Percentiles rank a stretch among this genome's conserved stretches.
Evolutionary conservation across 2,329 filamentous ascomycete species (phyloP).

Genomic region (Ascochyta fabae): DNA sequence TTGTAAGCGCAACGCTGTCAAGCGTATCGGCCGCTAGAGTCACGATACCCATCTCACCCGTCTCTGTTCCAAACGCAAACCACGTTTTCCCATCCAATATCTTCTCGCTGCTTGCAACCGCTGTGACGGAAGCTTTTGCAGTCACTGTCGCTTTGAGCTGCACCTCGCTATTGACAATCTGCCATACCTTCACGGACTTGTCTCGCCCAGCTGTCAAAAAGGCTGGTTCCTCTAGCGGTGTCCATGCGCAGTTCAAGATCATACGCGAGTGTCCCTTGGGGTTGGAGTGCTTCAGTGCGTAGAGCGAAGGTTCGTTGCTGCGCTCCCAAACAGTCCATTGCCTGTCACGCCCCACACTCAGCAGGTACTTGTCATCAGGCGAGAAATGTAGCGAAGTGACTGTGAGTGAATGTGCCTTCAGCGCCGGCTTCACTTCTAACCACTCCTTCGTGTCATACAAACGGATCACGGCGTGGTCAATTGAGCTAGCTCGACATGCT

Average conservation of each 20-base stretch:
- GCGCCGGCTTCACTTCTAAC: slow-evolving; percentile 83
- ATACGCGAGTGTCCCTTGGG: slow-evolving; percentile 89
- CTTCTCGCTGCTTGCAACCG: slow-evolving; percentile 31
- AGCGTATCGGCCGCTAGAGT: slow-evolving; percentile 8
- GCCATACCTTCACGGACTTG: slow-evolving; percentile 75
- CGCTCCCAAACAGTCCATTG: slow-evolving; percentile 86
- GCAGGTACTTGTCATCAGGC: slow-evolving; percentile 71
- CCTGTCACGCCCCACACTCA: slow-evolving; percentile 89
- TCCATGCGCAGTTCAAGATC: slow-evolving; percentile 90
- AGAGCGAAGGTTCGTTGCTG: slow-evolving; percentile 52
- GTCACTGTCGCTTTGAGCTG: slow-evolving; percentile 33
- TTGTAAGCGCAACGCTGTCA: slow-evolving; percentile 24
- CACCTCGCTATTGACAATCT: slow-evolving; percentile 33
- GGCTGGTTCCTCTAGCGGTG: slow-evolving; percentile 50
- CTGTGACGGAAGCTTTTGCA: slow-evolving; percentile 37
- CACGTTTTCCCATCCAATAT: neutral
- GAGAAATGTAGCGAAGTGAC: slow-evolving; percentile 85
- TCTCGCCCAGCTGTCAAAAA: slow-evolving; percentile 93
- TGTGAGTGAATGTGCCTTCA: slow-evolving; percentile 86
- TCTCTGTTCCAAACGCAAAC: slow-evolving; percentile 46
- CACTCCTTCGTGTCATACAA: slow-evolving; percentile 86
- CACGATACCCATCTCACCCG: slow-evolving; percentile 34
- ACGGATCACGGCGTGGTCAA: slow-evolving; percentile 93
- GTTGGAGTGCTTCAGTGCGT: slow-evolving; percentile 68
- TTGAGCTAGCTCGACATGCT: slow-evolving; percentile 88